These are phyloP conservation scores for Phyllosticta capitalensis DNA, from an alignment of 2,329 filamentous ascomycete genomes.

Conservation along the genomic window DNA sequence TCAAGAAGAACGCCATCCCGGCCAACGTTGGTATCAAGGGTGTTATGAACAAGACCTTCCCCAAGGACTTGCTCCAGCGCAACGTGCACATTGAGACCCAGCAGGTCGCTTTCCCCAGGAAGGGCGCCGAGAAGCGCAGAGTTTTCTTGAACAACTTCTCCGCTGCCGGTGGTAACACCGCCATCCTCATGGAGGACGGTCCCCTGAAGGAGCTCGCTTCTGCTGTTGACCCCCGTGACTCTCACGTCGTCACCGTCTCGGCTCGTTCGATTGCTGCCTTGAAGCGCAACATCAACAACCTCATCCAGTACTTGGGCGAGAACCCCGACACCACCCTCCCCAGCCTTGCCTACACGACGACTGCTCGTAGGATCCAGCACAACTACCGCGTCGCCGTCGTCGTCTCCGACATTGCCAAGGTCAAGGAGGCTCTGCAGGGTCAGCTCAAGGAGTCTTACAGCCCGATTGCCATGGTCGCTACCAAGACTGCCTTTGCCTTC, in stretches of 20 bases:
- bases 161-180: conserved; percentile 45
- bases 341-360: conserved; percentile 43
- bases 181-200: conserved; percentile 43
- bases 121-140: conserved; percentile 39
- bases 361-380: conserved; percentile 44
- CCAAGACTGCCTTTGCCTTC: conserved; percentile 43
- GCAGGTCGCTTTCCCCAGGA: conserved; percentile 37
- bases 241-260: conserved; percentile 41
- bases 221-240: conserved; percentile 36
- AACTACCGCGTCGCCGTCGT: conserved; percentile 43
- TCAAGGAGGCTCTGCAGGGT: conserved; percentile 35
- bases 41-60: conserved; percentile 46
- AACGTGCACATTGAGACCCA: conserved; percentile 43
- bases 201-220: conserved; percentile 34
- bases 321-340: conserved; percentile 37
- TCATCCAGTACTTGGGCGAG: conserved; percentile 38
- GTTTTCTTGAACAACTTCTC: conserved; percentile 47
- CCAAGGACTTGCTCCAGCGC: conserved; percentile 42
- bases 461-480: conserved; percentile 43
- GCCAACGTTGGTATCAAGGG: conserved; percentile 48
- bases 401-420: conserved; percentile 38
- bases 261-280: conserved; percentile 42
- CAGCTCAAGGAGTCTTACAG: conserved; percentile 42
- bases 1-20: conserved; percentile 45
- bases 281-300: conserved; percentile 41